These are phyloP conservation scores for Camelina laxa DNA, from an alignment of 345 rosid genomes.

Conservation along the genomic window DNA sequence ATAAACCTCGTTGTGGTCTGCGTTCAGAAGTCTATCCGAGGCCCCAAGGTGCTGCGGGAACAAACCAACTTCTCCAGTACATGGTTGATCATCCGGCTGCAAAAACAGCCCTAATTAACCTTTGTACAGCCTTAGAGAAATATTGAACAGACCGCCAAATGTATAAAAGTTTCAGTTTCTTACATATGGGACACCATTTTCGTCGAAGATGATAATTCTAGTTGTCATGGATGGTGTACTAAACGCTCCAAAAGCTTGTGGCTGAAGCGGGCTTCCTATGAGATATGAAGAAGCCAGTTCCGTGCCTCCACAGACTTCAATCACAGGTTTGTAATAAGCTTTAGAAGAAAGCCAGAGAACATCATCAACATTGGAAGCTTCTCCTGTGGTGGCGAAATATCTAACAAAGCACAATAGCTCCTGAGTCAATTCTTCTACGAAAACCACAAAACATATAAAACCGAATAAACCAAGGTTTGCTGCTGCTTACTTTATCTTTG, in stretches of 20 bases:
- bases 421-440: slow-evolving; percentile 14
- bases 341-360: slow-evolving; percentile 96
- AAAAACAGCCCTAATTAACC: slow-evolving; percentile 23
- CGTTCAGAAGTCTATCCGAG: slow-evolving; percentile 78
- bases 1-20: slow-evolving; percentile 75
- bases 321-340: slow-evolving; percentile 70
- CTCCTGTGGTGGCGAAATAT: slow-evolving; percentile 69
- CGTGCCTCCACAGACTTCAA: slow-evolving; percentile 91
- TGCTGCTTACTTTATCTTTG: slow-evolving; percentile 62
- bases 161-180: slow-evolving; percentile 27
- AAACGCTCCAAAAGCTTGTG: slow-evolving; percentile 92
- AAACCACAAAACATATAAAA: neutral
- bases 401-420: slow-evolving; percentile 46
- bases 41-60: slow-evolving; percentile 76
- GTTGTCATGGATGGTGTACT: slow-evolving; percentile 76
- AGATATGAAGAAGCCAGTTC: slow-evolving; percentile 82
- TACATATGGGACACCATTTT: slow-evolving; percentile 70
- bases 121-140: neutral
- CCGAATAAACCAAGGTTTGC: neutral
- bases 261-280: slow-evolving; percentile 71
- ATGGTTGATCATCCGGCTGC: slow-evolving; percentile 77
- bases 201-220: slow-evolving; percentile 76
- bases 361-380: slow-evolving; percentile 84
- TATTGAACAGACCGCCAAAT: too few relatives aligned
- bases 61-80: slow-evolving; percentile 87